Conservation (phyloP, 768 basidiomycete genomes). For the Tubosaeta sp. region DNA sequence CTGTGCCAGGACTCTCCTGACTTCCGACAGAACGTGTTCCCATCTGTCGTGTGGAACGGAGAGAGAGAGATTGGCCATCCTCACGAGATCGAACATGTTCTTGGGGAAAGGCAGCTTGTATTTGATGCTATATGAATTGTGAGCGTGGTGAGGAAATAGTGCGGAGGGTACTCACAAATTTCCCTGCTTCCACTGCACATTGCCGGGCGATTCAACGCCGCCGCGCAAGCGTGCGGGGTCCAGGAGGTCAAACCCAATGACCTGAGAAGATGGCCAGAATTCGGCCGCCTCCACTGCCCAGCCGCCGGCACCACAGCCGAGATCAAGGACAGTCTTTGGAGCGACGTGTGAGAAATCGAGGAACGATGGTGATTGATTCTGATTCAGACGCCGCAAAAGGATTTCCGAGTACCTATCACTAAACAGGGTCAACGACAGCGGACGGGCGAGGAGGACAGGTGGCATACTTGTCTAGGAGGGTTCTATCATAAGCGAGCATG, state of each 20-base stretch:
- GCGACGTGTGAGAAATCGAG: constrained; percentile 44
- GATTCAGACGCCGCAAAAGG: constrained; percentile 53
- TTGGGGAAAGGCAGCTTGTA: constrained; percentile 58
- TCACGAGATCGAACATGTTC: constrained; percentile 64
- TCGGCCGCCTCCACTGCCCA: constrained; percentile 64
- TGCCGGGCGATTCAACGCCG: constrained; percentile 32
- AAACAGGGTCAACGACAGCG: constrained; percentile 8
- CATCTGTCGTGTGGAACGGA: constrained; percentile 60
- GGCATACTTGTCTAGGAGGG: constrained; percentile 54
- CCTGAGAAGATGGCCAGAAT: constrained; percentile 54
- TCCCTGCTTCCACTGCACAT: constrained; percentile 50
- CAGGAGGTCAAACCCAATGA: constrained; percentile 67
- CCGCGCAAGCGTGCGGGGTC: constrained; percentile 31
- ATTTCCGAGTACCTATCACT: constrained; percentile 60
- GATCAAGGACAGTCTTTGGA: constrained; percentile 58
- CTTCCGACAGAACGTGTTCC: constrained; percentile 56
- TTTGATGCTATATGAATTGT: constrained; percentile 40
- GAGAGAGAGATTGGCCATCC: constrained; percentile 65
- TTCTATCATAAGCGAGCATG: constrained; percentile 62
- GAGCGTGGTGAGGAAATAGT: constrained; percentile 1
- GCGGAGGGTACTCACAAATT: constrained; percentile 55
- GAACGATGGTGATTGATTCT: constrained; percentile 56
- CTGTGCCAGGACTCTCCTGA: constrained; percentile 53
- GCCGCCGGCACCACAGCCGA: constrained; percentile 70
- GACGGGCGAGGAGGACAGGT: constrained; percentile 6